Evolutionary conservation across 1,139 yeast species (phyloP).

Genomic region (Candida mesenterica): DNA sequence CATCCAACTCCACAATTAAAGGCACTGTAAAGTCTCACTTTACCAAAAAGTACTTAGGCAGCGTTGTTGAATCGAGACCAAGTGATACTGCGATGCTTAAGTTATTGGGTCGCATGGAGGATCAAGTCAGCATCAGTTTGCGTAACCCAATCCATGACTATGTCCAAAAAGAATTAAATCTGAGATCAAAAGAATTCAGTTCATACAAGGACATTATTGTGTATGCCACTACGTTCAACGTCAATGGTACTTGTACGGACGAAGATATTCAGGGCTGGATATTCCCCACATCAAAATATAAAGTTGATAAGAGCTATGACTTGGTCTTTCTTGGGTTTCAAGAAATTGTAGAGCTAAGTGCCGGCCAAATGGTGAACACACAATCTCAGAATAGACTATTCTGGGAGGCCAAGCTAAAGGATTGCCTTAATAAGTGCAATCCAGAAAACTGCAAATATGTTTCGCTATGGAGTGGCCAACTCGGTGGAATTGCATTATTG

Average conservation of each 20-base stretch:
- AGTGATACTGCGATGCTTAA: slow-evolving; percentile 48
- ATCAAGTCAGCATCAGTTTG: slow-evolving; percentile 46
- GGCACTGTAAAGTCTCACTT: slow-evolving; percentile 44
- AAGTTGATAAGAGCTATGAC: slow-evolving; percentile 47
- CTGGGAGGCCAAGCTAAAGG: slow-evolving; percentile 76
- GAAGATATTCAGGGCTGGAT: slow-evolving; percentile 59
- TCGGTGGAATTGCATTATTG: slow-evolving; percentile 87
- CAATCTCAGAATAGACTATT: slow-evolving; percentile 67
- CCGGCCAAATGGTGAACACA: slow-evolving; percentile 83
- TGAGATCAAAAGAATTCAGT: slow-evolving; percentile 48
- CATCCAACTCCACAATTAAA: slow-evolving; percentile 30
- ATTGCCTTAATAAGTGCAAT: slow-evolving; percentile 48
- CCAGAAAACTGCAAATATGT: slow-evolving; percentile 51
- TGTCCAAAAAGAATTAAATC: slow-evolving; percentile 54
- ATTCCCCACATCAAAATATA: slow-evolving; percentile 38
- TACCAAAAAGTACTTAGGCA: slow-evolving; percentile 45
- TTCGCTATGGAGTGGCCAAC: slow-evolving; percentile 79
- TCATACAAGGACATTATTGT: slow-evolving; percentile 51
- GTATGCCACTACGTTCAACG: slow-evolving; percentile 69
- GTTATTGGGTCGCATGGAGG: slow-evolving; percentile 48
- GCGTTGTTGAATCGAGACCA: slow-evolving; percentile 41
- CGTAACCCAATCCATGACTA: slow-evolving; percentile 73
- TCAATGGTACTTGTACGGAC: slow-evolving; percentile 56
- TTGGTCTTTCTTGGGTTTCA: slow-evolving; percentile 82
- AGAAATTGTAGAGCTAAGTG: slow-evolving; percentile 87